These are phyloP conservation scores for Starmerella sp. DNA, from an alignment of 805 yeast species.

Conservation along the genomic window DNA sequence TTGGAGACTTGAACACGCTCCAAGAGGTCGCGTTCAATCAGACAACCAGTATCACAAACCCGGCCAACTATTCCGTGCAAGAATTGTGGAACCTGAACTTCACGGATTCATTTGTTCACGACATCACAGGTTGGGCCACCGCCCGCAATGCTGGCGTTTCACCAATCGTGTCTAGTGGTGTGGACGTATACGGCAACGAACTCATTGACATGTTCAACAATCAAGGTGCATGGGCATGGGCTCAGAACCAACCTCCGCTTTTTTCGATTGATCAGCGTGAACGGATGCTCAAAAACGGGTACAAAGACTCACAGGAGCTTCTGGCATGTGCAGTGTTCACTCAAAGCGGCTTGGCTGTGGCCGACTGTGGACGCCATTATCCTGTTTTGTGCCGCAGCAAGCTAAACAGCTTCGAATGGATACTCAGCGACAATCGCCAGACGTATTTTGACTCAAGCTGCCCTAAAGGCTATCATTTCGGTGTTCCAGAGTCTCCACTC, in stretches of 20 bases:
- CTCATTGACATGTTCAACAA: constrained; percentile 18
- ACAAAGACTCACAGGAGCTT: constrained; percentile 4
- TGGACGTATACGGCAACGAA: constrained; percentile 6
- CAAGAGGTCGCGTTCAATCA: constrained; percentile 8
- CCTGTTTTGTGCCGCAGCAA: constrained; percentile 46
- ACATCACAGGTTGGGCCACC: constrained; percentile 2
- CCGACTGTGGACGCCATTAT: constrained; percentile 49
- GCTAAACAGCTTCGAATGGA: constrained; percentile 31
- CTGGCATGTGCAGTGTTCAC: constrained; percentile 37
- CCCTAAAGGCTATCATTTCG: constrained; percentile 30
- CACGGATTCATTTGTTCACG: constrained; percentile 10
- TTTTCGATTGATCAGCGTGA: constrained; percentile 17
- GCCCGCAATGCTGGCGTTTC: constrained; percentile 47
- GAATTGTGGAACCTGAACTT: constrained; percentile 11
- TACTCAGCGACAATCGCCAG: constrained; percentile 29
- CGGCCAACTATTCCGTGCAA: background rate
- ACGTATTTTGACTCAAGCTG: constrained; percentile 31
- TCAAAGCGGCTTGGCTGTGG: constrained; percentile 48
- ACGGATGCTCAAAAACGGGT: constrained; percentile 13
- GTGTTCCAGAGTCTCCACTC: constrained; percentile 41
- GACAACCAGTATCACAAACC: constrained; percentile 5
- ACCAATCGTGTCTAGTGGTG: constrained; percentile 42
- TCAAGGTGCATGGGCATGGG: constrained; percentile 66
- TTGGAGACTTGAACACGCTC: constrained; percentile 2
- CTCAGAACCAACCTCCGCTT: constrained; percentile 39